Base-by-base conservation (phyloP, 352 stramenopile species). In the Pythium biforme region DNA sequence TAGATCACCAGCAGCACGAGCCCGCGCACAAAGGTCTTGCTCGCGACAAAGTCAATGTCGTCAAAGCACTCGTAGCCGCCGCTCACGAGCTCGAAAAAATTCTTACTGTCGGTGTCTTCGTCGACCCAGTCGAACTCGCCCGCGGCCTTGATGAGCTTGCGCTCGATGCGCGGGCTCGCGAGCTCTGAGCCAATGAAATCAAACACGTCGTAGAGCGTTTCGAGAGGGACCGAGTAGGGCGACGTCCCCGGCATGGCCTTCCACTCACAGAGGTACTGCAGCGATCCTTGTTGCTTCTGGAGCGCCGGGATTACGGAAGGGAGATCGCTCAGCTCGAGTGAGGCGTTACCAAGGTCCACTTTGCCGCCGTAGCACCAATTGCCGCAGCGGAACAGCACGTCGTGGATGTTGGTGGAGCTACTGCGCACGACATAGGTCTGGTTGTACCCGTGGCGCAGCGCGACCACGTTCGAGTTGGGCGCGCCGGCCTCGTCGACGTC, bases 291-390 rank as follows among this genome's bases (percentile, higher is more conserved):
- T 64, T 99, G 95, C 64, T 94, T 91, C 70, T 98, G 93, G 14
- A 98, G 74, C 25, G 90, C 89, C 20, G 94, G 92, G 22, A 98
- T 92, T 8, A 97, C 81, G 0, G 87, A 66, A 6, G 93, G 92
- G 19, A 99, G 66, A 65, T 98, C 93, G 11, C 66, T 68, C 10
- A 98, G 85, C 52, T 92, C 89, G 20, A 98, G 68, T 3, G 77
- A 73, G 23, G 87, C 56, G 62, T 76, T 79, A 25, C 92, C 82
- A 43, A 97, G 62, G 67, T 96, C 87, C 17, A 98, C 85, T 64
- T 90, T 90, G 29, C 93, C 94, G 46, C 74, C 84, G 75, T 98
- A 98, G 76, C 94, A 98, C 89, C 89, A 97, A 73, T 98, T 98
- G 37, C 94, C 94, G 65, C 93, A 98, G 45, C 90, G 82, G 68